Evolutionary conservation across 768 basidiomycete genomes (phyloP).

Genomic region (Pleurotus pulmonarius): DNA sequence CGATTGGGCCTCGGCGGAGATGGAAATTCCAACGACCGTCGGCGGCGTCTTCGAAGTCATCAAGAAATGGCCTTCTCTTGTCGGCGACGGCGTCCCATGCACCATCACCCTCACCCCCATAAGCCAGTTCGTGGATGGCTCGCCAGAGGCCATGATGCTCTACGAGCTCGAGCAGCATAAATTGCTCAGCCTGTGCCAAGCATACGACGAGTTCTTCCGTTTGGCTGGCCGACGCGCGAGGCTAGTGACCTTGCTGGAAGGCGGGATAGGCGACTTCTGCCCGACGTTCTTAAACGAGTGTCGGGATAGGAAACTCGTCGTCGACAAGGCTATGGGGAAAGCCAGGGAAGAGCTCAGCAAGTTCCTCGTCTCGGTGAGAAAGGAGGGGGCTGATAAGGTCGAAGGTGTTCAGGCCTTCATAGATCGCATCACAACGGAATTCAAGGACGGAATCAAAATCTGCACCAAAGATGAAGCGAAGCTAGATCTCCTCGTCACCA

Average conservation of each 20-base stretch:
- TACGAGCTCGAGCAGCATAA: constrained; percentile 9
- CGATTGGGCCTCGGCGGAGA: constrained; percentile 3
- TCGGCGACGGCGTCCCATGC: constrained; percentile 14
- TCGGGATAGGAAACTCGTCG: constrained; percentile 4
- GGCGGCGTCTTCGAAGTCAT: constrained; percentile 12
- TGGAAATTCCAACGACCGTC: constrained; percentile 8
- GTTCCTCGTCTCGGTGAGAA: constrained; percentile 3
- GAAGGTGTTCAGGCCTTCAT: constrained; percentile 1
- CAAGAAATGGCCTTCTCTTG: constrained; percentile 7
- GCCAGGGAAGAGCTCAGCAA: constrained; percentile 3
- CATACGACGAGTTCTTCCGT: constrained; percentile 9
- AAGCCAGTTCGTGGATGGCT: constrained; percentile 8
- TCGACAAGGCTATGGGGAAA: constrained; percentile 3
- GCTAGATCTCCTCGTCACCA: constrained; percentile 7
- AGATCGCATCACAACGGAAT: not conserved
- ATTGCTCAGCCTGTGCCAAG: constrained; percentile 1
- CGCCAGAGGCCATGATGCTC: constrained; percentile 4
- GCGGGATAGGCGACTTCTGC: constrained; percentile 3
- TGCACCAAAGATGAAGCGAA: constrained; percentile 11
- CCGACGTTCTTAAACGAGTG: constrained; percentile 9
- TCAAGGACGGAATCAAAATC: not conserved
- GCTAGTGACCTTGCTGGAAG: not conserved
- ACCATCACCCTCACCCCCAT: constrained; percentile 12
- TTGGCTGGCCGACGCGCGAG: constrained; percentile 5
- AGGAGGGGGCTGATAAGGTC: not conserved